These are phyloP conservation scores for Letharia lupina DNA, from an alignment of 495 filamentous ascomycete species.

Conservation along the genomic window DNA sequence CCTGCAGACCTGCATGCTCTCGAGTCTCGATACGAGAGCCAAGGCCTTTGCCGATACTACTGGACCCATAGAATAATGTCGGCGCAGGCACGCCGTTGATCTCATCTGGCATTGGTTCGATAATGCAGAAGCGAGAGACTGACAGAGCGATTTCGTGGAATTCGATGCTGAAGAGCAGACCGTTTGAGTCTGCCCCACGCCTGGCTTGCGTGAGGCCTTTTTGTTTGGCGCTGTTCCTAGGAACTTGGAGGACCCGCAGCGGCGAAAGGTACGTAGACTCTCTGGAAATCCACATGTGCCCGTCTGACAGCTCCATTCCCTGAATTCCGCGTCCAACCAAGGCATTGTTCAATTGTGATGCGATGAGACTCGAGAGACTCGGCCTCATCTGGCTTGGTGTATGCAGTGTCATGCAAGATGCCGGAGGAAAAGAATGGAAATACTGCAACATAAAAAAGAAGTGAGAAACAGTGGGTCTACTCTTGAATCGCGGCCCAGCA, in stretches of 20 bases:
- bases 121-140: neutral
- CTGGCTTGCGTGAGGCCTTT: neutral
- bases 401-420: constrained; percentile 6
- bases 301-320: neutral
- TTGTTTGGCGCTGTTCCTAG: neutral
- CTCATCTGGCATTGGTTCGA: constrained; percentile 2
- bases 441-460: neutral
- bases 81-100: constrained; percentile 1
- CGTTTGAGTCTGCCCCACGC: neutral
- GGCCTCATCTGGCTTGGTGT: neutral
- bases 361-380: neutral
- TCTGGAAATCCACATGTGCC: neutral
- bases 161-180: neutral
- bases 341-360: neutral
- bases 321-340: neutral
- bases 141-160: neutral
- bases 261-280: neutral
- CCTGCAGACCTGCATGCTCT: neutral
- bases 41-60: neutral
- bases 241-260: neutral
- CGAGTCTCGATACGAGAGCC: constrained; percentile 10
- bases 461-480: constrained; percentile 4
- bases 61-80: neutral
- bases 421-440: constrained; percentile 9
- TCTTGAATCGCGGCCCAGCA: constrained; percentile 3